Conservation (phyloP, 2,329 filamentous ascomycete species). For the Phoma sp. region DNA sequence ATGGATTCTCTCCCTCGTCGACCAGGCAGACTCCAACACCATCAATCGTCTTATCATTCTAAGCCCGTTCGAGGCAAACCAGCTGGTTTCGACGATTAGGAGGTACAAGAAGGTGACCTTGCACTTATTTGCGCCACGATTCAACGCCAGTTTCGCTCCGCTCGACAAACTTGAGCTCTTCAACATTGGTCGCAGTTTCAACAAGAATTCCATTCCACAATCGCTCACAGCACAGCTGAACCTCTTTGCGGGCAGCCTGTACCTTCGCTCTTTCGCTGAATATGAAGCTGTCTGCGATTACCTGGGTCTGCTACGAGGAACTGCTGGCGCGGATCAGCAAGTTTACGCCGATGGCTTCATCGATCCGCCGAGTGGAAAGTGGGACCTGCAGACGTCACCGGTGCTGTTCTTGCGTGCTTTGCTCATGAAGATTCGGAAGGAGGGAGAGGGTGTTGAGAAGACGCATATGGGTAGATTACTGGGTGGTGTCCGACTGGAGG, state of each 20-base stretch:
- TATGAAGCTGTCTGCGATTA: constrained; percentile 62
- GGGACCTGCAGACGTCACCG: constrained; percentile 50
- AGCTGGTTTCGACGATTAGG: constrained; percentile 54
- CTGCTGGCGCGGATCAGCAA: constrained; percentile 26
- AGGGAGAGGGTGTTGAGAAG: constrained; percentile 50
- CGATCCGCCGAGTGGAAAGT: constrained; percentile 32
- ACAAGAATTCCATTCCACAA: constrained; percentile 18
- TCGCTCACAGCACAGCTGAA: constrained; percentile 61
- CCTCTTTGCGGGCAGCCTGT: constrained; percentile 73
- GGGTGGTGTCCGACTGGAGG: constrained; percentile 46
- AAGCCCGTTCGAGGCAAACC: constrained; percentile 68
- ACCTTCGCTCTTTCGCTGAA: constrained; percentile 62
- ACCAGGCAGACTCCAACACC: neutral
- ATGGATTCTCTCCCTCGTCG: constrained; percentile 57
- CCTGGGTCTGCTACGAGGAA: constrained; percentile 57
- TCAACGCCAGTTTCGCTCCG: constrained; percentile 38
- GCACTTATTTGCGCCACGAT: constrained; percentile 62
- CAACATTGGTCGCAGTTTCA: constrained; percentile 38
- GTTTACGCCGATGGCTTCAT: constrained; percentile 49
- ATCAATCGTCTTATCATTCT: constrained; percentile 58
- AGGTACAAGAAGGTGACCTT: constrained; percentile 50
- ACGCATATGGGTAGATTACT: constrained; percentile 56
- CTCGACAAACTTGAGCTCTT: constrained; percentile 60
- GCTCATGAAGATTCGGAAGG: constrained; percentile 35
- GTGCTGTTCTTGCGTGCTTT: constrained; percentile 53